Evolutionary conservation across 2,329 filamentous ascomycete genomes (phyloP), one percentile per base, ranked within the genome.

Genomic region (Lachnum nothofagi): DNA sequence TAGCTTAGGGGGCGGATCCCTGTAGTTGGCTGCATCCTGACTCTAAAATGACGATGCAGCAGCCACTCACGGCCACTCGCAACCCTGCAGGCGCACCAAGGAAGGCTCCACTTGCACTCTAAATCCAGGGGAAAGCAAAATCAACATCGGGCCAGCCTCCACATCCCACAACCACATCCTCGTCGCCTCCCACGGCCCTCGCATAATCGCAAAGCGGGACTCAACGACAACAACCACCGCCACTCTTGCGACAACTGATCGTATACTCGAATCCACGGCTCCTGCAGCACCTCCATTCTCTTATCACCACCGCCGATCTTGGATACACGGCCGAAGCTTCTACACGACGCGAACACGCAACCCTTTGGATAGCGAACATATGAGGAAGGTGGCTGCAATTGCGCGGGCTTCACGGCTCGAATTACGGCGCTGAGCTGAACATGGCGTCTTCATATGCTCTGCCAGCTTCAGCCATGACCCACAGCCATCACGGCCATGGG

Each of bases 391-490:
- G 19, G 24, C 39, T n/a, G 6, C 27, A n/a, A 24, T n/a, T n/a
- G 29, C 19, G 24, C 27, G 45, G 35, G 45, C 45, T 48, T 42
- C 29, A 25, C n/a, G 23, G 46, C 46, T 41, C 37, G 19, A 29
- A 44, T 24, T 20, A 34, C n/a, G 8, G 24, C 35, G 33, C 19
- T 33, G 37, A 33, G 23, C 34, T 33, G 22, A 59, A 23, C 22
- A 67, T 67, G 64, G 63, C 63, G 52, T 65, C 64, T 37, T 59
- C 63, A 31, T 65, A 65, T 56, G 60, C 62, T 48, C 57, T 66
- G 22, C 64, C 64, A 42, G 61, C 59, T 33, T 63, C 64, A 25
- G 58, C 63, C 34, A 61, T 64, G 31, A 60, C 60, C 41, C 56
- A 64, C 48, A 57, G 55, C 38, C 63, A 65, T 44, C 49, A 51